Percentiles rank a stretch among this genome's conserved stretches.
phyloP scores from a whole-genome alignment of 768 basidiomycete species.

The Boletus speciosus region DNA sequence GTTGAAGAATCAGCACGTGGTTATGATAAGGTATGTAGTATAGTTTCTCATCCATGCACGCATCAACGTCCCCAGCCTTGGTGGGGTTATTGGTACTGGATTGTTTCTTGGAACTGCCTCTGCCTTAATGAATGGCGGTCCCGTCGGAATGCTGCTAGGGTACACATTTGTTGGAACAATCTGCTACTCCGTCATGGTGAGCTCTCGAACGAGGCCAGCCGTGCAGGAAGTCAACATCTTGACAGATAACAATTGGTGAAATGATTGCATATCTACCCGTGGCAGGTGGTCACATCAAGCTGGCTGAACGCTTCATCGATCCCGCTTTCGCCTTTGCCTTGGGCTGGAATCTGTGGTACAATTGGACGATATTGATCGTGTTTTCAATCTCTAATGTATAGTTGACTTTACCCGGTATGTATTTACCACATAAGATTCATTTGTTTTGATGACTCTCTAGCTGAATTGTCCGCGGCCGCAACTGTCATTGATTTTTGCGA shows the following conservation, averaged over 20 bases:
- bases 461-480: conserved; percentile 47
- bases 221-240: background rate
- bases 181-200: conserved; percentile 34
- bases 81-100: conserved; percentile 38
- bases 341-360: conserved; percentile 38
- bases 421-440: background rate
- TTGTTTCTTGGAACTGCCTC: conserved; percentile 28
- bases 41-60: background rate
- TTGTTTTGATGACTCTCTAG: conserved; percentile 5
- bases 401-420: conserved; percentile 17
- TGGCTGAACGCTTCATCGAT: conserved; percentile 44
- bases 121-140: conserved; percentile 36
- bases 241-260: conserved; percentile 32
- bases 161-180: conserved; percentile 34
- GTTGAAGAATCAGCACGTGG: conserved; percentile 26
- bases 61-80: conserved; percentile 8
- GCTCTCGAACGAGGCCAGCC: background rate
- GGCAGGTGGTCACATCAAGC: conserved; percentile 41
- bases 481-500: conserved; percentile 48
- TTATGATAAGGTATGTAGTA: conserved; percentile 26
- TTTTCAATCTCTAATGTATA: background rate
- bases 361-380: conserved; percentile 26
- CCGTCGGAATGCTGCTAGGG: conserved; percentile 41
- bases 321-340: conserved; percentile 40
- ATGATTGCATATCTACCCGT: conserved; percentile 45